Percentiles rank a stretch among this genome's conserved stretches.
Evolutionary conservation across 768 basidiomycete species (phyloP).

Genomic region (Tricholomella constricta): DNA sequence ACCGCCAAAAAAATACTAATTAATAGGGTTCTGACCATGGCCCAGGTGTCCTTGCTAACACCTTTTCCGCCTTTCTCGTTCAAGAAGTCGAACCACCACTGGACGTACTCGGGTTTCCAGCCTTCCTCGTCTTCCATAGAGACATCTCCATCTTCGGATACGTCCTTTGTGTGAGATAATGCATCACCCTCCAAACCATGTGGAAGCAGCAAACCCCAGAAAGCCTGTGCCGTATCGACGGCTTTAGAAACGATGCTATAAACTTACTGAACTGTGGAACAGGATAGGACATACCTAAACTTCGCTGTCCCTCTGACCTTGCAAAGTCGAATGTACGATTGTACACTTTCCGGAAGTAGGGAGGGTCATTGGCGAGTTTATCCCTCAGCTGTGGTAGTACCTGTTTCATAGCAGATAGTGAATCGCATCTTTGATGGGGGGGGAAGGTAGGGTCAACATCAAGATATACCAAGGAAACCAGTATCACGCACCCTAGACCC

Average conservation of each 20-base stretch:
- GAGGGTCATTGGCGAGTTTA: conserved; percentile 62
- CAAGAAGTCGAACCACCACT: conserved; percentile 84
- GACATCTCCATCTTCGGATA: conserved; percentile 46
- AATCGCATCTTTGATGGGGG: conserved; percentile 68
- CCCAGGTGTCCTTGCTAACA: conserved; percentile 88
- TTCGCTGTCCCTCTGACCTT: conserved; percentile 73
- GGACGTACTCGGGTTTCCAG: conserved; percentile 62
- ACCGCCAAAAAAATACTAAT: neutral
- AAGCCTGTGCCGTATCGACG: conserved; percentile 70
- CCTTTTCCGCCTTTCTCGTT: conserved; percentile 66
- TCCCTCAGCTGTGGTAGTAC: conserved; percentile 55
- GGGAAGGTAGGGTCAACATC: neutral
- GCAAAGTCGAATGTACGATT: conserved; percentile 81
- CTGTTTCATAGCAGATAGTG: conserved; percentile 59
- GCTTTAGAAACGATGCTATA: conserved; percentile 34
- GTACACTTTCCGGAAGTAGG: conserved; percentile 80
- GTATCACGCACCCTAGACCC: conserved; percentile 50
- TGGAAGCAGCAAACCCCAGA: conserved; percentile 78
- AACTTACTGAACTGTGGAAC: neutral
- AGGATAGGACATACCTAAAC: conserved; percentile 54
- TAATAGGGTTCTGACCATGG: conserved; percentile 68
- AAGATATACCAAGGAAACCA: neutral
- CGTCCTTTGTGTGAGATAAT: conserved; percentile 42
- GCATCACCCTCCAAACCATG: conserved; percentile 72
- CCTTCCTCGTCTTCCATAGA: conserved; percentile 53